Base-by-base conservation (phyloP, 108 stramenopile species). In the Cyclotella choctawhatcheeana region DNA sequence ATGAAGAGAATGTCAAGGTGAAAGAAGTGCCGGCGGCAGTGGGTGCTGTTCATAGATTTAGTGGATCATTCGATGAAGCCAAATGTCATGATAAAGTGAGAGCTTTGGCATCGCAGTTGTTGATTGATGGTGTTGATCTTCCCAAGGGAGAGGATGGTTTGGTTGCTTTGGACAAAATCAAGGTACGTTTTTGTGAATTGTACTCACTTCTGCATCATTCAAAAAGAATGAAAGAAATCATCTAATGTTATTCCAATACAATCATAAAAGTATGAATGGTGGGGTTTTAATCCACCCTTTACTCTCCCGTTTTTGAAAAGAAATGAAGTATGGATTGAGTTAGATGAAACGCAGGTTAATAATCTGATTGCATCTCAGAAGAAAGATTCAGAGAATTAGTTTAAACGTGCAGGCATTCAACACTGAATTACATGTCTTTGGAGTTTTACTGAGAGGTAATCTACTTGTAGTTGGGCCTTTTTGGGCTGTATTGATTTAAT, bases 301-400 rank as follows among this genome's bases (percentile, higher is more conserved):
- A 81, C 80, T 18, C 50, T 81, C 20, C 80, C 80, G 5, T 44
- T 58, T 22, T 63, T 81, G 34, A 64, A 60, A 30, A 35, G 80
- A 40, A 81, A 75, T 44, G 80, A 81, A 37, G 73, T 81, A 3
- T 81, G 80, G 80, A 69, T 81, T 50, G 74, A 81, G 40, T 64
- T 81, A 37, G 52, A 33, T 25, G 74, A 81, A 18, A 37, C 59
- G 25, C 65, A 76, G 58, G 67, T 47, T 4, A 29, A 59, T 4
- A 31, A 64, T 16, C 44, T 74, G 65, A 37, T 67, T 52, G 51
- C 34, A 30, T 47, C 65, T 3, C 51, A 34, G 25, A 35, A 40
- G 48, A 33, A 70, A 34, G 32, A 53, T 12, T 52, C n/a, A 17
- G 10, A 34, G 51, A 53, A 5, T 4, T 53, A 35, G 13, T 60